Percentiles rank a stretch among this genome's conserved stretches.
Conservation (phyloP, 2,329 filamentous ascomycete species). For the Ceratocystis cubensis region DNA sequence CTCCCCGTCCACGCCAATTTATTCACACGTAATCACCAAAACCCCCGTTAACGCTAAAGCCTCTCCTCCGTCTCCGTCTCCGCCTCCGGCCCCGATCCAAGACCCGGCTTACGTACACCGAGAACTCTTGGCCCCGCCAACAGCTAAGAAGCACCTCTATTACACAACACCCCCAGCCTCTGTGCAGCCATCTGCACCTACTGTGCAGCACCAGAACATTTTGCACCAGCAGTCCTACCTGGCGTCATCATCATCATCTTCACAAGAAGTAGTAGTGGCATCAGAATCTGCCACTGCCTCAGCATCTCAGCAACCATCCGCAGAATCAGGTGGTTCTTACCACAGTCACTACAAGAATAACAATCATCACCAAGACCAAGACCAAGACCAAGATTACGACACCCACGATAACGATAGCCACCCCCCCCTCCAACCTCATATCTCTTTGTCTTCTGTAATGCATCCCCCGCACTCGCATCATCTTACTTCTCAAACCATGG, state of each 20-base stretch:
- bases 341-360: background rate
- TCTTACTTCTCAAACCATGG: conserved; percentile 27
- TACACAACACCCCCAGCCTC: background rate
- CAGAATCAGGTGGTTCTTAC: background rate
- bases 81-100: background rate
- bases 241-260: background rate
- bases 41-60: background rate
- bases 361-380: conserved; percentile 15
- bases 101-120: background rate
- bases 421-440: conserved; percentile 32
- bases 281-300: background rate
- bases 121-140: background rate
- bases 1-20: background rate
- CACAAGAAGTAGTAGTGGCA: background rate
- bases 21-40: background rate
- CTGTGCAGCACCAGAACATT: background rate
- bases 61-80: background rate
- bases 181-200: background rate
- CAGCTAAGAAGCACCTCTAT: background rate
- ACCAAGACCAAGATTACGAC: conserved; percentile 37
- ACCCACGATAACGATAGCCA: conserved; percentile 35
- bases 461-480: too few species aligned
- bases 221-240: background rate
- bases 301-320: background rate
- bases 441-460: conserved; percentile 22